A percentile compares a stretch with the other conserved stretches of the same genome.
Evolutionary conservation across 495 filamentous ascomycete genomes (phyloP).

Genomic region (Penicillium canescens): DNA sequence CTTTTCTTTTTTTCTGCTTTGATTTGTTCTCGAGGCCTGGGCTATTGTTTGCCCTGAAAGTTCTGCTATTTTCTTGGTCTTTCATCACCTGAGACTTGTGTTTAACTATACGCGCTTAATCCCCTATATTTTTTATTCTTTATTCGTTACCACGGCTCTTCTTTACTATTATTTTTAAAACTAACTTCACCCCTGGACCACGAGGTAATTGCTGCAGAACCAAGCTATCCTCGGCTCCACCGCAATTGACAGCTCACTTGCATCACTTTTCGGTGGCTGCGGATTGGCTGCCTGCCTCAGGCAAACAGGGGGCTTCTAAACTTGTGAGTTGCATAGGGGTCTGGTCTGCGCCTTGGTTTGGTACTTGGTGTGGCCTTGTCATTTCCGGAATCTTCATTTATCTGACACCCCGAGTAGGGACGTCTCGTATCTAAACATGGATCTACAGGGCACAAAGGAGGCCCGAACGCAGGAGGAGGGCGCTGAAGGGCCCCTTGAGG

Average conservation of each 20-base stretch:
- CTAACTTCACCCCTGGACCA: slow-evolving; percentile 10
- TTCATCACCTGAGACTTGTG: neutral
- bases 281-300: slow-evolving; percentile 37
- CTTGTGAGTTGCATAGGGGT: slow-evolving; percentile 12
- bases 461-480: slow-evolving; percentile 44
- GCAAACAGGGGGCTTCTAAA: slow-evolving; percentile 24
- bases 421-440: slow-evolving; percentile 31
- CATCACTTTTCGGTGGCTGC: slow-evolving; percentile 29
- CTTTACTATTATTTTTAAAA: neutral
- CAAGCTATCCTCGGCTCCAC: slow-evolving; percentile 27
- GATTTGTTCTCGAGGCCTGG: slow-evolving; percentile 8
- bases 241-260: slow-evolving; percentile 33
- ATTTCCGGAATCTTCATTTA: slow-evolving; percentile 1
- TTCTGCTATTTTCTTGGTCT: neutral
- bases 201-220: slow-evolving; percentile 29
- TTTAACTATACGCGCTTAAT: neutral
- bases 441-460: slow-evolving; percentile 50
- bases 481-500: slow-evolving; percentile 40
- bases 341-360: slow-evolving; percentile 1
- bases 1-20: slow-evolving; percentile 11
- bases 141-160: neutral
- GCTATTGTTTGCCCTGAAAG: slow-evolving; percentile 8
- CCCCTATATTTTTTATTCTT: neutral
- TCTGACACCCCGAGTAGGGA: slow-evolving; percentile 7
- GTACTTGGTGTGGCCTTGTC: slow-evolving; percentile 13